Conservation (phyloP, 805 yeast species). For the Sungouiozyma ichnusensis region DNA sequence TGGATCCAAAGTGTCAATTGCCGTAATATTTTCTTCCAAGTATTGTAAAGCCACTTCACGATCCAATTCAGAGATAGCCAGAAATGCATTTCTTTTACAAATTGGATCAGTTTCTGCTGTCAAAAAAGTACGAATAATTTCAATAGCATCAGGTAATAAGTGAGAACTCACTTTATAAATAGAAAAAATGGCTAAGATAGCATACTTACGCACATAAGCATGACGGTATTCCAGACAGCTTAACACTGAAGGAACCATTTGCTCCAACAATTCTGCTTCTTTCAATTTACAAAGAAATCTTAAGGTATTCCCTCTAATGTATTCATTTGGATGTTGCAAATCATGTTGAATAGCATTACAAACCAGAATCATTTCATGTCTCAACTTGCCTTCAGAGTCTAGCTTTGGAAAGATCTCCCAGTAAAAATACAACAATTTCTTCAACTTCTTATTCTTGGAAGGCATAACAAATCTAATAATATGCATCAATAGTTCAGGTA, state of each 20-base stretch:
- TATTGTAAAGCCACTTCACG: slow-evolving; percentile 77
- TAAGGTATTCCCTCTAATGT: slow-evolving; percentile 88
- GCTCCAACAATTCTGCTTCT: slow-evolving; percentile 90
- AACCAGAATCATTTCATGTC: slow-evolving; percentile 96
- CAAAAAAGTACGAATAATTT: slow-evolving; percentile 61
- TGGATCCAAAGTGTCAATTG: slow-evolving; percentile 62
- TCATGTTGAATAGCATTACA: slow-evolving; percentile 97
- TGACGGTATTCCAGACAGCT: slow-evolving; percentile 91
- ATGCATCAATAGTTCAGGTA: slow-evolving; percentile 92
- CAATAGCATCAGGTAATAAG: slow-evolving; percentile 92
- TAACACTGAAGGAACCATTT: slow-evolving; percentile 86
- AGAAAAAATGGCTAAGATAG: slow-evolving; percentile 80
- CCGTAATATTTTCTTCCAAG: slow-evolving; percentile 57
- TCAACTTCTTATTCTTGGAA: slow-evolving; percentile 77
- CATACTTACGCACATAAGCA: slow-evolving; percentile 95
- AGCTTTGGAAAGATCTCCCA: slow-evolving; percentile 97
- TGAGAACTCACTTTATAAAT: slow-evolving; percentile 76
- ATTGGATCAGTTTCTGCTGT: slow-evolving; percentile 82
- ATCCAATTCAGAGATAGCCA: slow-evolving; percentile 71
- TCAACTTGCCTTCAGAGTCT: slow-evolving; percentile 79
- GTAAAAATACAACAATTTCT: slow-evolving; percentile 85
- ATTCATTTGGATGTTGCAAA: slow-evolving; percentile 96
- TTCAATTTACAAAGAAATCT: slow-evolving; percentile 82
- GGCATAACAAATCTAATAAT: slow-evolving; percentile 97
- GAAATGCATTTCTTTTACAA: slow-evolving; percentile 91